A percentile compares a stretch with the other conserved stretches of the same genome.
Conservation (phyloP, 305 asterid species). For the Rubia balearica region DNA sequence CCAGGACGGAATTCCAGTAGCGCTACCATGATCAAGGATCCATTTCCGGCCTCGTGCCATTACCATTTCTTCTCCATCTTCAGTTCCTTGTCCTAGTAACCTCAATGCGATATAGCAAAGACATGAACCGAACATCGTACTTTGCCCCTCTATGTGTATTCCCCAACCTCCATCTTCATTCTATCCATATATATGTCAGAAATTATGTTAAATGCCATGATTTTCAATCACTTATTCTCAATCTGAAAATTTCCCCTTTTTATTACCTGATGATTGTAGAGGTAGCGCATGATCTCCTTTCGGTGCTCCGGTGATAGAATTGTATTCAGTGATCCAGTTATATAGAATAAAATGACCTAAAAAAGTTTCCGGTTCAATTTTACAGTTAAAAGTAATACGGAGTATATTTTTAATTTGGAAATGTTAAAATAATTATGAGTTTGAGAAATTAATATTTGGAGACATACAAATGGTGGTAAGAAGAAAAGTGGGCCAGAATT, state of each 20-base stretch:
- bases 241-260: too few relatives aligned
- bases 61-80: conserved; percentile 29
- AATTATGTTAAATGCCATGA: too few relatives aligned
- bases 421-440: too few relatives aligned
- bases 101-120: conserved; percentile 35
- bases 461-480: conserved; percentile 39
- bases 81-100: conserved; percentile 40
- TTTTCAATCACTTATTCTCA: too few relatives aligned
- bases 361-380: too few relatives aligned
- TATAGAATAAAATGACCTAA: conserved; percentile 50
- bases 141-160: conserved; percentile 39
- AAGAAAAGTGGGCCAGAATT: conserved; percentile 29
- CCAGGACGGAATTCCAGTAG: conserved; percentile 44
- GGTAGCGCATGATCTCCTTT: conserved; percentile 53
- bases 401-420: too few relatives aligned
- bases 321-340: conserved; percentile 50
- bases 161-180: conserved; percentile 68
- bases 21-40: conserved; percentile 59
- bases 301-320: conserved; percentile 44
- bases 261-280: conserved; percentile 63
- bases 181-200: conserved; percentile 12
- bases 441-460: too few relatives aligned
- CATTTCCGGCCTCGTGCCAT: conserved; percentile 36
- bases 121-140: conserved; percentile 39
- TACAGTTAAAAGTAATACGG: too few relatives aligned